phyloP scores from a whole-genome alignment of 192 early-diverging fungal species.

The Coemansia guatemalensis region DNA sequence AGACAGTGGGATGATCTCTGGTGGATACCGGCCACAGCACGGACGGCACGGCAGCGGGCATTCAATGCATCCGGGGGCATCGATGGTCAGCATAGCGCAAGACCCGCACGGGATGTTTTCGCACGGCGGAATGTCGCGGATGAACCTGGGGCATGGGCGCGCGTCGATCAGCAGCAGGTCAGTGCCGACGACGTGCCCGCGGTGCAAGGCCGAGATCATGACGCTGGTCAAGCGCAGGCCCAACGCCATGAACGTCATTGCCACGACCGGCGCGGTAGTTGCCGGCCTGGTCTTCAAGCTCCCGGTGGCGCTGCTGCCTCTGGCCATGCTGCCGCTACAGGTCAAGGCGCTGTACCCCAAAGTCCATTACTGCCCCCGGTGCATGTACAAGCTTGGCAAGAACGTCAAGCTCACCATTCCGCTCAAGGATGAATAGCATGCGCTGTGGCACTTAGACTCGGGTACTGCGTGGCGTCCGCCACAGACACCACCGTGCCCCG shows the following conservation, averaged over 20 bases:
- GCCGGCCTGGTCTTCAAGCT: slow-evolving; percentile 25
- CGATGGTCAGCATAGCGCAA: slow-evolving; percentile 32
- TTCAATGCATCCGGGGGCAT: slow-evolving; percentile 11
- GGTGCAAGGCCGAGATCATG: slow-evolving; percentile 31
- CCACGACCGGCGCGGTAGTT: slow-evolving; percentile 29
- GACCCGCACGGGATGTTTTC: slow-evolving; percentile 47
- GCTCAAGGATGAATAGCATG: not conserved
- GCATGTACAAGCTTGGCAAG: slow-evolving; percentile 48
- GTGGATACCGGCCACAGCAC: not conserved
- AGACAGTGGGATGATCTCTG: not conserved
- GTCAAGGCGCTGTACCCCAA: slow-evolving; percentile 32
- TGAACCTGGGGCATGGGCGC: slow-evolving; percentile 12
- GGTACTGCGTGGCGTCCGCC: slow-evolving; percentile 1
- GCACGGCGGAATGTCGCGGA: slow-evolving; percentile 10
- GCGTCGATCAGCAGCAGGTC: slow-evolving; percentile 36
- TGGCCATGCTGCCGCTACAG: slow-evolving; percentile 44
- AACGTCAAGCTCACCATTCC: slow-evolving; percentile 38
- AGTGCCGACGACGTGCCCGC: slow-evolving; percentile 33
- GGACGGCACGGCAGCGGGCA: not conserved
- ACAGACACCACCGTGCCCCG: not conserved
- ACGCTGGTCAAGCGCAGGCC: slow-evolving; percentile 39
- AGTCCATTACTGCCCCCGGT: slow-evolving; percentile 37
- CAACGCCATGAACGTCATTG: slow-evolving; percentile 24
- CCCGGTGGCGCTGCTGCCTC: slow-evolving; percentile 28
- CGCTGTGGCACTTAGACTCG: no score